Base-by-base conservation (phyloP, 169 alveolate species). In the Eimeria zaria region DNA sequence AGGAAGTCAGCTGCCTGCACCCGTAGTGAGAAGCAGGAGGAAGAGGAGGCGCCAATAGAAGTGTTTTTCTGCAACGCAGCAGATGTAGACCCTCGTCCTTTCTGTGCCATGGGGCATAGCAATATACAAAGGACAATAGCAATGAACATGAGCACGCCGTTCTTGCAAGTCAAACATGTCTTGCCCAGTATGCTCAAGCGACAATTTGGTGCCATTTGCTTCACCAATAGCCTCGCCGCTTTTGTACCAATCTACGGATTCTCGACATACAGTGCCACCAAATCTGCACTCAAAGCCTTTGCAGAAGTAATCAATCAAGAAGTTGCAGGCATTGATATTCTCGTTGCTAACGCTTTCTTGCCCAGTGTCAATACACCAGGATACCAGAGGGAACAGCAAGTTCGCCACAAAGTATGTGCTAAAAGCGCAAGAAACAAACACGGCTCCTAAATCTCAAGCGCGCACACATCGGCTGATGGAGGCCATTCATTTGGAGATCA, bases 301-400 rank as follows among this genome's bases (percentile, higher is more conserved):
- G 88, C 95, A 24, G 85, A 89, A 46, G 95, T 85, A 46, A 55
- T 95, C n/a, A 95, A 95, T 55, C 97, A 95, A 33, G 97, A 95
- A 89, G 73, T 69, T 5, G 96, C 96, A 24, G 90, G 89, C 39
- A 53, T 41, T 58, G 87, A 78, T 60, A 44, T 95, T n/a, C 95
- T 88, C 51, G 74, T 95, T 36, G 92, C 96, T 14, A 89, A 85
- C 55, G 97, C 96, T 36, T 90, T 76, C 44, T 30, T 89, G 67
- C 97, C 97, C 55, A 83, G 89, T 51, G 95, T 95, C 4, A 88
- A 88, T n/a, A 95, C 97, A 6, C 96, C 96, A 6, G 97, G 97
- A 46, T 95, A 88, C 60, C 62, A 60, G 33, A 62, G 73, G 36
- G 97, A 95, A 55, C 89, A 95, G 30, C 67, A 89, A 64, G 91